Base-by-base conservation (phyloP, 192 early-diverging fungal genomes). In the Rhizophagus prolifer region DNA sequence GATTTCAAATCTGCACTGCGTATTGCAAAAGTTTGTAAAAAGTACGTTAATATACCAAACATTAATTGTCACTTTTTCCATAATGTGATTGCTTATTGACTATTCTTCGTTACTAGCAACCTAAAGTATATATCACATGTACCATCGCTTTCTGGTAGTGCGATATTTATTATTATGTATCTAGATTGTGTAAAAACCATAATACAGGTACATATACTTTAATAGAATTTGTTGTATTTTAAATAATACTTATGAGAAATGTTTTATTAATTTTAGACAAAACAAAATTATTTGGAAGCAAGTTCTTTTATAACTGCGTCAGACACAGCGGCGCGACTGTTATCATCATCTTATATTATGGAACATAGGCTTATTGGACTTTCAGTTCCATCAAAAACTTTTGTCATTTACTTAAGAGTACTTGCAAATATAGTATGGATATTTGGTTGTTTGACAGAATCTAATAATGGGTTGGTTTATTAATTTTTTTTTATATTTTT, bases 151-250 rank as follows among this genome's bases (percentile, higher is more conserved):
- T 63, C 83, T 8, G 82, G 85, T 21, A 84, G 82, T 61, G 83
- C 88, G 1, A 81, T 88, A 64, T 84, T 86, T 74, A 84, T 79
- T 1, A 79, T 79, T 2, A 80, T 88, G 66, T 89, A 86, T 76
- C 63, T 89, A 13, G 75, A 85, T n/a, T 86, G 85, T 68, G 21
- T 76, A 38, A 50, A 68, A 34, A 25, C n/a, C 1, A 28, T 76
- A n/a, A 76, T 74, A 31, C 34, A 74, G 70, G 70, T 72, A 47
- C 7, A 19, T 28, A 19, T 31, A 30, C 16, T 64, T 10, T 67
- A 38, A 21, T 63, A 1, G 13, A 30, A 30, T 63, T 63, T 30
- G 0, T 8, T 30, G 9, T 30, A 30, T 30, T 16, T 10, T 30
- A 14, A 26, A 26, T 26, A 30, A 30, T 64, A 31, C 30, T 64